phyloP scores from a whole-genome alignment of 139 green algal species.

The Chlorella sp. region DNA sequence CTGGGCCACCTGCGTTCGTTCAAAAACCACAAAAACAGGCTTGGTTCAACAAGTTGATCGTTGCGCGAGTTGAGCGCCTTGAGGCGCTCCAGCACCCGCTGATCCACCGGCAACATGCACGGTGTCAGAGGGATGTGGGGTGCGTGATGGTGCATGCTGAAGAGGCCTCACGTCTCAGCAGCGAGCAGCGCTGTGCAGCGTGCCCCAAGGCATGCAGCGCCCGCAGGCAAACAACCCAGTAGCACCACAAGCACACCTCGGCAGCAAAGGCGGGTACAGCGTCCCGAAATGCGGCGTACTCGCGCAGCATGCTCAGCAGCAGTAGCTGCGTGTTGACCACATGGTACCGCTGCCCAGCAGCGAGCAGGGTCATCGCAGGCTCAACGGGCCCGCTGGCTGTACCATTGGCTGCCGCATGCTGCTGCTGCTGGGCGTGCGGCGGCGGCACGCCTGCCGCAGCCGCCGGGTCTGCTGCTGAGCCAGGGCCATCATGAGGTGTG shows the following conservation, averaged over 20 bases:
- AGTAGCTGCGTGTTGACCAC: constrained; percentile 72
- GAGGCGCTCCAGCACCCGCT: too few relatives aligned
- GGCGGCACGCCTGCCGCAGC: not conserved
- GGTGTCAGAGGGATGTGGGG: too few relatives aligned
- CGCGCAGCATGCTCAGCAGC: constrained; percentile 68
- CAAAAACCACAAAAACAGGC: too few relatives aligned
- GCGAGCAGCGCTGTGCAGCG: too few relatives aligned
- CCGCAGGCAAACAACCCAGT: too few relatives aligned
- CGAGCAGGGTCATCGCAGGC: constrained; percentile 26
- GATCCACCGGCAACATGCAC: too few relatives aligned
- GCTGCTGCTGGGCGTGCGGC: not conserved
- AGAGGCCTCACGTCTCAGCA: too few relatives aligned
- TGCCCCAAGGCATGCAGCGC: too few relatives aligned
- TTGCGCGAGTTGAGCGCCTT: too few relatives aligned
- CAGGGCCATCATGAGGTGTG: not conserved
- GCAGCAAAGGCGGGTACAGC: constrained; percentile 47
- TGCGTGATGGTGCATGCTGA: too few relatives aligned
- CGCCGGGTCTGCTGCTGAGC: not conserved
- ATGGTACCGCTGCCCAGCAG: constrained; percentile 57
- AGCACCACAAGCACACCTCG: constrained; percentile 42
- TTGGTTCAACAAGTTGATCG: too few relatives aligned
- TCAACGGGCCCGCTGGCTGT: not conserved
- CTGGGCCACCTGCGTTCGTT: constrained; percentile 53
- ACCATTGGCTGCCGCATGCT: not conserved
- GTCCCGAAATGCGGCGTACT: constrained; percentile 55